phyloP scores from a whole-genome alignment of 768 basidiomycete species.

The Tylopilus balloui region DNA sequence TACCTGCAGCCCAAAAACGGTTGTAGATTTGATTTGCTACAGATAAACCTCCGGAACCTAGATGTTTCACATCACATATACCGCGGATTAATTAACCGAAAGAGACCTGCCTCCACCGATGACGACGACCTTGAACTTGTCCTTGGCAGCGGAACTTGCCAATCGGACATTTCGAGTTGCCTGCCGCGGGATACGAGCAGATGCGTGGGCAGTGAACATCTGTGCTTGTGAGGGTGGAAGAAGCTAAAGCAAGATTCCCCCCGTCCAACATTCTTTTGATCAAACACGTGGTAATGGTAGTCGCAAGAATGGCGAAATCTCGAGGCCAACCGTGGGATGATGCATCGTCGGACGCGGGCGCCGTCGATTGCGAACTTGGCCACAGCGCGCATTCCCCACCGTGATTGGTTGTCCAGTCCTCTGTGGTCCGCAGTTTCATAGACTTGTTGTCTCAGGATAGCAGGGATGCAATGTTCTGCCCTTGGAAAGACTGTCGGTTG shows the following conservation, averaged over 20 bases:
- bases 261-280: not conserved
- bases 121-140: constrained; percentile 79
- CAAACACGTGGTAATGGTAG: not conserved
- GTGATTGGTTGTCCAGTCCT: not conserved
- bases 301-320: constrained; percentile 17
- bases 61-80: constrained; percentile 4
- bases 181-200: constrained; percentile 3
- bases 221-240: not conserved
- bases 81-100: not conserved
- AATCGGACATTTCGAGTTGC: constrained; percentile 13
- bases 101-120: constrained; percentile 72
- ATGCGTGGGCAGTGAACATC: constrained; percentile 10
- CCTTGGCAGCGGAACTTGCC: constrained; percentile 30
- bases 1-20: constrained; percentile 67
- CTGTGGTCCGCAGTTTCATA: not conserved
- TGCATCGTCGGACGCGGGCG: not conserved
- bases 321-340: not conserved
- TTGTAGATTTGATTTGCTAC: constrained; percentile 87
- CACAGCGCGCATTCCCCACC: not conserved
- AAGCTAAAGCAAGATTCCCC: not conserved
- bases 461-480: too few species aligned
- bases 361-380: not conserved
- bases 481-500: too few species aligned
- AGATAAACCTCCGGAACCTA: constrained; percentile 78
- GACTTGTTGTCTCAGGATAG: too few species aligned